These are phyloP conservation scores for Botrytis porri DNA, from an alignment of 2,329 filamentous ascomycete genomes.

Conservation along the genomic window DNA sequence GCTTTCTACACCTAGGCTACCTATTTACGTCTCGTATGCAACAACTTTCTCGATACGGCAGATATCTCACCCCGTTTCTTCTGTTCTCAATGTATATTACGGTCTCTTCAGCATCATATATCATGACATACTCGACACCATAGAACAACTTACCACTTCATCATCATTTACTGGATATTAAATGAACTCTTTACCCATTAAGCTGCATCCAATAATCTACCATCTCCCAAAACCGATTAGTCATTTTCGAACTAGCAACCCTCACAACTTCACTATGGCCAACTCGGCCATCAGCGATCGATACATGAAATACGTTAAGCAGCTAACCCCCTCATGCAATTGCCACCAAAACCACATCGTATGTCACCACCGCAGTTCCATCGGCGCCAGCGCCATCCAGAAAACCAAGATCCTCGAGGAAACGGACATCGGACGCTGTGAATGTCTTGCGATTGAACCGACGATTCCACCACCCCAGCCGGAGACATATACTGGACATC, in stretches of 20 bases:
- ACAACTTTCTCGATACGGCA: background rate
- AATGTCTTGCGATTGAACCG: background rate
- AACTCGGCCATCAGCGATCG: background rate
- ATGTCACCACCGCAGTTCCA: background rate
- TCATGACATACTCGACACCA: background rate
- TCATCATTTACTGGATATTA: background rate
- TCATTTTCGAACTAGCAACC: background rate
- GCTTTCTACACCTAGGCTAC: background rate
- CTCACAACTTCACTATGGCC: background rate
- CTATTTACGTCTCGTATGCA: background rate
- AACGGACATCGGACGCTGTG: fast-evolving
- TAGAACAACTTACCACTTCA: background rate
- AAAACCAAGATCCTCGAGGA: background rate
- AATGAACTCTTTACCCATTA: background rate
- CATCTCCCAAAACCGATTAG: background rate
- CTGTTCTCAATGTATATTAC: background rate
- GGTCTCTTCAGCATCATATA: background rate
- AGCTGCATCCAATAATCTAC: background rate
- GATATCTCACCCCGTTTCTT: background rate
- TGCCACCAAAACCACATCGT: background rate
- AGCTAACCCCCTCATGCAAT: background rate
- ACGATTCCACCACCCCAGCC: background rate
- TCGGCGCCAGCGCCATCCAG: background rate
- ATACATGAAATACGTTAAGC: background rate
- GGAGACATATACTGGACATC: background rate